A percentile compares a stretch with the other conserved stretches of the same genome.
Conservation (phyloP, 441 rosid species). For the Gossypium davidsonii region DNA sequence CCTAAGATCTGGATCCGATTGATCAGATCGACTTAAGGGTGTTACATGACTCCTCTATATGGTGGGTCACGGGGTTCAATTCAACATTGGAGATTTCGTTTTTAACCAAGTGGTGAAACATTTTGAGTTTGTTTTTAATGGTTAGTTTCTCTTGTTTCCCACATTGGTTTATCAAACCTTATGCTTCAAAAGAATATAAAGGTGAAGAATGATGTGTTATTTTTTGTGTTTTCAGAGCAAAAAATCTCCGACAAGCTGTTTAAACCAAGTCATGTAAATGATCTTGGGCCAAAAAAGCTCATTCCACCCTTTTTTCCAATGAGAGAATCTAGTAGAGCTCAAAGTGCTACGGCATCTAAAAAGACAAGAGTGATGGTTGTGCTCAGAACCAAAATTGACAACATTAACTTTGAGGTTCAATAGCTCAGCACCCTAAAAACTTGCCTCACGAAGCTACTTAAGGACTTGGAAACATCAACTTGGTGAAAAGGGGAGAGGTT, state of each 20-base stretch:
- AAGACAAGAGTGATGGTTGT: neutral
- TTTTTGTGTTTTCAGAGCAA: neutral
- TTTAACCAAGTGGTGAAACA: neutral
- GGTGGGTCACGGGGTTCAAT: neutral
- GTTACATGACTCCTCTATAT: neutral
- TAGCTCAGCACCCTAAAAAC: neutral
- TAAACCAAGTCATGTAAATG: neutral
- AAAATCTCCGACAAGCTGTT: too few relatives aligned
- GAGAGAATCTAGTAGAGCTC: too few relatives aligned
- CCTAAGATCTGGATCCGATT: neutral
- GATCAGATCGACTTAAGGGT: neutral
- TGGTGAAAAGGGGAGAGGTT: neutral
- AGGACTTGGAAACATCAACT: neutral
- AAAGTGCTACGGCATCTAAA: neutral
- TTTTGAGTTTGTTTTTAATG: neutral
- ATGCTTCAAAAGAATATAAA: neutral
- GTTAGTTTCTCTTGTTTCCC: neutral
- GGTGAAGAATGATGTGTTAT: neutral
- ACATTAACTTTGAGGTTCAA: neutral
- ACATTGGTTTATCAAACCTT: neutral
- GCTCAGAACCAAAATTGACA: neutral
- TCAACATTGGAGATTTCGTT: neutral
- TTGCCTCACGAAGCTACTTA: neutral
- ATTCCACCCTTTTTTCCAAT: neutral
- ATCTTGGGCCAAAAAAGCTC: neutral